Evolutionary conservation across 306 rosid species (phyloP), one percentile per base, ranked within the genome.

Genomic region (Carpinus fangiana): DNA sequence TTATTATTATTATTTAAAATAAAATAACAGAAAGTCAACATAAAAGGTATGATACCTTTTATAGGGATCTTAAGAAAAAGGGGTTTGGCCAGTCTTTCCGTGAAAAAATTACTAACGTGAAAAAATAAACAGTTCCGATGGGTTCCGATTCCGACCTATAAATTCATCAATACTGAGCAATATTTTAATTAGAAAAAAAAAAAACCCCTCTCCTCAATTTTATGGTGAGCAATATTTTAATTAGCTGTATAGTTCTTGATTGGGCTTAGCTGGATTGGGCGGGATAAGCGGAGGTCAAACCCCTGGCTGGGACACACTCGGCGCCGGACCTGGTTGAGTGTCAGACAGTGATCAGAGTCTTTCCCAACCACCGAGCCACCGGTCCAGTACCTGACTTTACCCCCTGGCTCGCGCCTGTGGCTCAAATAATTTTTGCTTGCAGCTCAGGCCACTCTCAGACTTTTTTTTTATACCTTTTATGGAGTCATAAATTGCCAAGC

Each of bases 251-350:
- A 66, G 77, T n/a, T 2, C 45, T 28, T 79, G 45, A 62, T 28
- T 47, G 65, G 78, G 78, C 66, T 79, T 83, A 82, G 93, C 85
- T 86, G 90, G 83, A 77, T 51, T 26, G 61, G 88, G 87, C 86
- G 90, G 85, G 83, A 76, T 73, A 8, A 3, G 62, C 85, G 90
- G 86, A 62, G 84, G 88, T 86, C 84, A 88, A 84, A 90, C 82
- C 18, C 38, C 36, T 66, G 34, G 36, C 3, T 7, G 23, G 51
- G 46, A 61, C 72, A 84, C 71, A 56, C 57, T 72, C 85, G 82
- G 79, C 77, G 86, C 82, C 76, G 86, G 87, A 82, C 43, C 79
- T 28, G 38, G 68, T 72, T 86, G 84, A 28, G 62, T 65, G 70
- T 72, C 71, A 23, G 79, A 41, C 50, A 46, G 66, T 41, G 7